Evolutionary conservation across 2,329 filamentous ascomycete genomes (phyloP), one percentile per base, ranked within the genome.

Genomic region (Leptographium wingfieldii): DNA sequence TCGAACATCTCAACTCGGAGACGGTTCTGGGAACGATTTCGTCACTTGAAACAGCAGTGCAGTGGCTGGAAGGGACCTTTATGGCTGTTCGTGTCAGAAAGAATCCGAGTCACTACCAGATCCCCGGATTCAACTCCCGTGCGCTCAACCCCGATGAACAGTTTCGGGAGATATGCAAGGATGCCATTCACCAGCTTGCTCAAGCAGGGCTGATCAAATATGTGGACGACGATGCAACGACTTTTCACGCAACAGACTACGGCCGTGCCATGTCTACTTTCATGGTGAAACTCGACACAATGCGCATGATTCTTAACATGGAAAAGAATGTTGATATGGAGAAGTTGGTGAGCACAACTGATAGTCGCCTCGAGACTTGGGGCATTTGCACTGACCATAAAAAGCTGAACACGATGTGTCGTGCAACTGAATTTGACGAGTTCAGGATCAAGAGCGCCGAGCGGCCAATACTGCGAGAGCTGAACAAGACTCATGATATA

Each of bases 1-100:
- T 92, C 56, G 88, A 92, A 64, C 89, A 95, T 67, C 71, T 95
- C 64, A 95, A 95, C 67, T 90, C 90, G 2, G 90, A 95, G 67
- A 86, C 92, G 55, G 85, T 86, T 1, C 76, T 95, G 1, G 85
- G 87, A 0, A 91, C 87, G 0, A 83, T 95, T 59, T 79, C 74
- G 5, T 80, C 86, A 65, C 69, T 86, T 0, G 69, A 77, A 1
- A 82, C 84, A 0, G 90, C 90, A 12, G 85, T 84, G 63, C 78
- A 75, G 62, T 95, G 90, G 90, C 80, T 95, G 25, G 75, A 75
- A 7, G 83, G 88, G 1, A 94, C 90, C 0, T 95, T 95, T 66
- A 75, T 95, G 10, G 87, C 85, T 63, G 85, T 94, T 46, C 80
- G 90, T 16, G 76, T 95, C 57, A 79, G 81, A 62, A 77, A 83